Evolutionary conservation across 257 asterid genomes (phyloP).

Genomic region (Solanum ahanhuiri): DNA sequence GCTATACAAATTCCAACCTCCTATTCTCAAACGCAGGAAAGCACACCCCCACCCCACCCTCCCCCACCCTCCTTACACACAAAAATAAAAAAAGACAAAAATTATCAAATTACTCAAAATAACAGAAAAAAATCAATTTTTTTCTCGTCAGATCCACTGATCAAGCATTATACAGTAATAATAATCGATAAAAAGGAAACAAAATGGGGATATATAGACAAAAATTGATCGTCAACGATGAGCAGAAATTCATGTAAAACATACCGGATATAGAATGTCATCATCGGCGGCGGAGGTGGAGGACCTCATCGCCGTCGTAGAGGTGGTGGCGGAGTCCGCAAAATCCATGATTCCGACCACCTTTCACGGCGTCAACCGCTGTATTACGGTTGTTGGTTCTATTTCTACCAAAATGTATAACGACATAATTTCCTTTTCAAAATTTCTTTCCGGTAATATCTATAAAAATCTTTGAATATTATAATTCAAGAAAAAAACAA

Average conservation of each 20-base stretch:
- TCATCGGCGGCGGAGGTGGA: slow-evolving; percentile 6
- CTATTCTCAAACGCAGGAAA: not conserved
- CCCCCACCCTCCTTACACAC: not conserved
- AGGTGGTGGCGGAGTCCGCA: not conserved
- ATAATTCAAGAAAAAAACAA: not conserved
- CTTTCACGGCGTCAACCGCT: slow-evolving; percentile 1
- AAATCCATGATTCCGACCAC: slow-evolving; percentile 17
- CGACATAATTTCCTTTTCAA: not conserved
- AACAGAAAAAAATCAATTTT: not conserved
- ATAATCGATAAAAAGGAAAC: not conserved
- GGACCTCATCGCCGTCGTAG: not conserved
- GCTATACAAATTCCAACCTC: not conserved
- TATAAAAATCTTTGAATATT: not conserved
- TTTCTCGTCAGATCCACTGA: not conserved
- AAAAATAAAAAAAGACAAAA: not conserved
- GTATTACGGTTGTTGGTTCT: not conserved
- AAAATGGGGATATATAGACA: not conserved
- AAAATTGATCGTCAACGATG: not conserved
- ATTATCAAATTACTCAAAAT: not conserved
- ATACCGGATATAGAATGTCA: slow-evolving; percentile 14
- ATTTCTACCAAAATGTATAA: not conserved
- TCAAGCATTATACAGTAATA: not conserved
- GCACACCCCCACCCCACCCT: not conserved
- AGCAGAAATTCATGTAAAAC: not conserved
- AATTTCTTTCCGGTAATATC: not conserved